Percentiles rank a stretch among this genome's conserved stretches.
Evolutionary conservation across 1,139 yeast species (phyloP).

Genomic region (Blastobotrys apis): DNA sequence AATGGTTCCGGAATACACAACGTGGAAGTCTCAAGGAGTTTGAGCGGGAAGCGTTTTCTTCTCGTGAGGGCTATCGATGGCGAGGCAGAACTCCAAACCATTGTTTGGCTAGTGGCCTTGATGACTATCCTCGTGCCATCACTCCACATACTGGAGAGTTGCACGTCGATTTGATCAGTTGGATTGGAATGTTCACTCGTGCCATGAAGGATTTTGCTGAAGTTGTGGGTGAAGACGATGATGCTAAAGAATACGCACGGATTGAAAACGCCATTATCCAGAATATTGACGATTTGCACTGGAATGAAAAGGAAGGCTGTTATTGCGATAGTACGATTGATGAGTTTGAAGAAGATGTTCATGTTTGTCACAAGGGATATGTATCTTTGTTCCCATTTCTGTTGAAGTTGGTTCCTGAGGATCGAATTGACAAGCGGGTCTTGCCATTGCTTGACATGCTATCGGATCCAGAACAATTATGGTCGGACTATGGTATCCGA

Average conservation of each 20-base stretch:
- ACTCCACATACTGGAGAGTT: constrained; percentile 85
- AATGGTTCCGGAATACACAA: constrained; percentile 84
- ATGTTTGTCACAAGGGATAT: constrained; percentile 86
- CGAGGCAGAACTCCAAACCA: constrained; percentile 83
- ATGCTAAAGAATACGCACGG: constrained; percentile 47
- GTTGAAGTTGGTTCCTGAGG: constrained; percentile 59
- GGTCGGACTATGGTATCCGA: constrained; percentile 77
- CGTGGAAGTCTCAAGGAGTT: constrained; percentile 69
- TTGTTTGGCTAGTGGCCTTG: constrained; percentile 89
- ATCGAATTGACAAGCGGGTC: constrained; percentile 29
- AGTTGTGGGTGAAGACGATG: constrained; percentile 56
- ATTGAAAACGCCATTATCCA: constrained; percentile 54
- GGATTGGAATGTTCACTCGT: constrained; percentile 92
- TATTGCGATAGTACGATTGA: constrained; percentile 84
- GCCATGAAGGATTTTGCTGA: constrained; percentile 73
- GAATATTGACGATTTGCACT: constrained; percentile 70
- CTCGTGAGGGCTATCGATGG: constrained; percentile 81
- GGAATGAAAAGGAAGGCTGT: constrained; percentile 63
- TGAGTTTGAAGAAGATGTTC: constrained; percentile 58
- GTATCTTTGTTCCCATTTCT: constrained; percentile 82
- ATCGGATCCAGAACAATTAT: constrained; percentile 65
- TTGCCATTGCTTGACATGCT: constrained; percentile 50
- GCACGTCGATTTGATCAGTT: constrained; percentile 81
- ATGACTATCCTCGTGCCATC: constrained; percentile 87
- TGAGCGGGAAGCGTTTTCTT: constrained; percentile 52